Base-by-base conservation (phyloP, 306 rosid species). In the Inga oerstediana region DNA sequence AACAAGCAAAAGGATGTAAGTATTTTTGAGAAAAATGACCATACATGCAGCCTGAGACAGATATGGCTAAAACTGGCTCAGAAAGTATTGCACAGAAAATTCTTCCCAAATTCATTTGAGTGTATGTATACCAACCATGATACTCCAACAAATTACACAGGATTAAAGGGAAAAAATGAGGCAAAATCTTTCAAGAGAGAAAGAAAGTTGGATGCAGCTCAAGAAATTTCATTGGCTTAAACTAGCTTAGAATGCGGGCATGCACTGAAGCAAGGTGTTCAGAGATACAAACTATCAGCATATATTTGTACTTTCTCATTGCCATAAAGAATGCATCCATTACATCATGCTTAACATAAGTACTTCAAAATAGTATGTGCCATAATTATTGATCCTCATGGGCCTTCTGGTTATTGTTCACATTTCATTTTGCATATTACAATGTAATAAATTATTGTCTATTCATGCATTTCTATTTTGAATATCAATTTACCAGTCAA, bases 311-410 rank as follows among this genome's bases (percentile, higher is more conserved):
- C n/a, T 43, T 19, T 79, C 72, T 22, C 51, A 79, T 49, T 46
- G 20, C 65, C 76, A 54, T 39, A 65, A 11, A 72, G 81, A 54
- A 24, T 56, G 81, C 67, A 30, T 76, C 76, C 35, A 39, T 44
- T 67, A 59, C 62, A 48, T 71, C 75, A 79, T 78, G 75, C 69
- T 41, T 69, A 41, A 79, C 30, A 81, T 49, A 84, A 49, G 71
- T 20, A 7, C 76, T 45, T 52, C 64, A 32, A 72, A 76, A 84
- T 62, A 75, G 35, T 41, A 76, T 37, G 48, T 70, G 44, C 24
- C 79, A 81, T 13, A 35, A 74, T 22, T 43, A 77, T 20, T 41
- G 61, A 54, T 66, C 71, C 79, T 79, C 73, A 41, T 39, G 16
- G 56, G 12, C 24, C 76, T 24, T 45, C 37, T 0, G 2, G 20